Conservation (phyloP, 768 basidiomycete species). For the Pisolithus marmoratus region DNA sequence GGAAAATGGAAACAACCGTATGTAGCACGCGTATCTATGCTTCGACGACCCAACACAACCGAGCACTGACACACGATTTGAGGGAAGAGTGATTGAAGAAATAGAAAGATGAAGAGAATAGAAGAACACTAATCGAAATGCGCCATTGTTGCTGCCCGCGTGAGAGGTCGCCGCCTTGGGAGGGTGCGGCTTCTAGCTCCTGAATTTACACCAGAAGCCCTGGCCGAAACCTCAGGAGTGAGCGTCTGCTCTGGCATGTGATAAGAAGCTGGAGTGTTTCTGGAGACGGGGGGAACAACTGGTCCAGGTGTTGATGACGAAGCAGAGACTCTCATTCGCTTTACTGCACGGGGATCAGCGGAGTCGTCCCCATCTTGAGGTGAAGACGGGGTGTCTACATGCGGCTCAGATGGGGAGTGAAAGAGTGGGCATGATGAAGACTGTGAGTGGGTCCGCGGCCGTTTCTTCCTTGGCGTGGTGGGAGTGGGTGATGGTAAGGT, state of each 20-base stretch:
- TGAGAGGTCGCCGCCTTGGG: not conserved
- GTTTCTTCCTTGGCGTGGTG: not conserved
- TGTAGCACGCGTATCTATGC: no score
- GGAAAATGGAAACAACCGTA: no score
- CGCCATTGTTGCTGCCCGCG: not conserved
- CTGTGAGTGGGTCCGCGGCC: not conserved
- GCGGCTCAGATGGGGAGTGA: not conserved
- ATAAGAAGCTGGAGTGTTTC: not conserved
- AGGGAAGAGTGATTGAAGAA: no score
- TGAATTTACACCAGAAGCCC: not conserved
- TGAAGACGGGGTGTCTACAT: no score
- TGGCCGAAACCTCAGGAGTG: not conserved
- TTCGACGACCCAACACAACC: no score
- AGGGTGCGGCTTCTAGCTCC: not conserved
- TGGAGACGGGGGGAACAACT: not conserved
- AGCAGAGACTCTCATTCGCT: not conserved
- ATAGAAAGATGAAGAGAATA: not conserved
- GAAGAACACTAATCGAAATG: not conserved
- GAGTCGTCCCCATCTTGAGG: not conserved
- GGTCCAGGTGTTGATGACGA: not conserved
- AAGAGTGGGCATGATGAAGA: not conserved
- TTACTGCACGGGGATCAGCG: not conserved
- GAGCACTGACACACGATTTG: no score
- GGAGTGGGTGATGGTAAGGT: not conserved
- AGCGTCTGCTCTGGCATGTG: not conserved